These are phyloP conservation scores for Clavulina sp. DNA, from an alignment of 768 basidiomycete genomes.

Conservation along the genomic window DNA sequence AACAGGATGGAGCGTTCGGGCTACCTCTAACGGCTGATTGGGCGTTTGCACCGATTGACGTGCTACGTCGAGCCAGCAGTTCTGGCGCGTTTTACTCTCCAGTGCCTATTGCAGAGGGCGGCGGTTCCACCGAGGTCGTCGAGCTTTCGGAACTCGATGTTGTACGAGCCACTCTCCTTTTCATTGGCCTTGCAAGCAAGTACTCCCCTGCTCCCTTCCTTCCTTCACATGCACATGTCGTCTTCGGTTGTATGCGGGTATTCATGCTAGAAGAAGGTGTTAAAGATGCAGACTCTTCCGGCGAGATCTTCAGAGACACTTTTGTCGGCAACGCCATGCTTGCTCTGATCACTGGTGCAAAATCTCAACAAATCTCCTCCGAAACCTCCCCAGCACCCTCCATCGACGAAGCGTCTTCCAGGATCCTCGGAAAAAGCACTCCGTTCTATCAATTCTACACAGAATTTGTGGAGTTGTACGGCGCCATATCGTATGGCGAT, in stretches of 20 bases:
- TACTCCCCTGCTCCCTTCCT: conserved; percentile 19
- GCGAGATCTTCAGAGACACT: conserved; percentile 68
- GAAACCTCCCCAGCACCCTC: conserved; percentile 12
- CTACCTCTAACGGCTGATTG: conserved; percentile 37
- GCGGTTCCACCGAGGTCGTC: too few relatives aligned
- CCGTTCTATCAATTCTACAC: conserved; percentile 93
- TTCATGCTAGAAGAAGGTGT: conserved; percentile 92
- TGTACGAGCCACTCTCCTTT: conserved; percentile 45
- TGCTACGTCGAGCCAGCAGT: conserved; percentile 64
- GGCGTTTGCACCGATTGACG: conserved; percentile 49
- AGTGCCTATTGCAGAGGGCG: conserved; percentile 22
- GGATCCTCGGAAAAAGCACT: conserved; percentile 43
- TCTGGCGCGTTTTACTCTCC: conserved; percentile 50
- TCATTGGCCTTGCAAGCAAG: conserved; percentile 35
- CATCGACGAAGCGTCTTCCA: conserved; percentile 37
- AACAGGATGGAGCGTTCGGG: conserved; percentile 2
- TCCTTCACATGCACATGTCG: conserved; percentile 21
- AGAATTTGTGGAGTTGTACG: conserved; percentile 81
- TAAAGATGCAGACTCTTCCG: conserved; percentile 20
- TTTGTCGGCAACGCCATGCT: conserved; percentile 42
- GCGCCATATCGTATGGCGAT: conserved; percentile 77
- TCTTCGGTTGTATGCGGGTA: conserved; percentile 78
- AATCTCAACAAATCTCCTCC: neutral
- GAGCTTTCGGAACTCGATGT: conserved; percentile 64
- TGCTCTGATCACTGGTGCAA: conserved; percentile 37